These are phyloP conservation scores for Xylaria sp. DNA, from an alignment of 2,329 filamentous ascomycete species.

Conservation along the genomic window DNA sequence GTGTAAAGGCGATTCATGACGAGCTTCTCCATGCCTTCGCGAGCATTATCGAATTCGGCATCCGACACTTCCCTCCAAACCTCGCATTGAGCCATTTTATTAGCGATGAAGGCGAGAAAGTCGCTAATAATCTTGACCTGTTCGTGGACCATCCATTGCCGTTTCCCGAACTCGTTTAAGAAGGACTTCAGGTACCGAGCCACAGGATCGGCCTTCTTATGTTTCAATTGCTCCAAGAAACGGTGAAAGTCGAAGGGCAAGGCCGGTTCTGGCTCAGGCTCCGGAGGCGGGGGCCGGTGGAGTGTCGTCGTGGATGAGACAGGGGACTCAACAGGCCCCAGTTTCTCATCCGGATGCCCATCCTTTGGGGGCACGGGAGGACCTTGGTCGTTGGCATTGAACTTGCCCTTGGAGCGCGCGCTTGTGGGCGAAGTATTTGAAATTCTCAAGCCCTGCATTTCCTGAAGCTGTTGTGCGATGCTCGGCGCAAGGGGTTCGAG, in stretches of 20 bases:
- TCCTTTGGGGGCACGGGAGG: slow-evolving; percentile 72
- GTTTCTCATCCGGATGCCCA: slow-evolving; percentile 59
- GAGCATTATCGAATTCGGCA: slow-evolving; percentile 96
- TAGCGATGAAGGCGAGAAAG: slow-evolving; percentile 94
- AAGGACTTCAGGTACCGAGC: slow-evolving; percentile 96
- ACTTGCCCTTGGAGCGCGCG: slow-evolving; percentile 53
- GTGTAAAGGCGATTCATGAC: slow-evolving; percentile 98
- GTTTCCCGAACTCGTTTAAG: slow-evolving; percentile 92
- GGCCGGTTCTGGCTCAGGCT: slow-evolving; percentile 81
- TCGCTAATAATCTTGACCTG: slow-evolving; percentile 99
- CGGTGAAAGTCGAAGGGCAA: slow-evolving; percentile 97
- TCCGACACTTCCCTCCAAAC: slow-evolving; percentile 97
- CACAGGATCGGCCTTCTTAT: slow-evolving; percentile 97
- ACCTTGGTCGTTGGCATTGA: slow-evolving; percentile 55
- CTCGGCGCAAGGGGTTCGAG: slow-evolving; percentile 75
- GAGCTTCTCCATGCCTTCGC: slow-evolving; percentile 98
- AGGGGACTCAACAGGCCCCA: slow-evolving; percentile 50
- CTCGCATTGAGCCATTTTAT: slow-evolving; percentile 97
- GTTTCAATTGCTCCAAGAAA: slow-evolving; percentile 93
- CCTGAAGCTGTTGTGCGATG: slow-evolving; percentile 61
- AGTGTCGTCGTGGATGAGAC: slow-evolving; percentile 62
- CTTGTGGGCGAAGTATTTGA: slow-evolving; percentile 55
- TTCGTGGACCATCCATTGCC: slow-evolving; percentile 99
- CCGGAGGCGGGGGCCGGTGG: slow-evolving; percentile 75
- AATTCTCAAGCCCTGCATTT: slow-evolving; percentile 57